Evolutionary conservation across 1,139 yeast species (phyloP), one percentile per base, ranked within the genome.

Genomic region (Magnusiomyces magnusii): DNA sequence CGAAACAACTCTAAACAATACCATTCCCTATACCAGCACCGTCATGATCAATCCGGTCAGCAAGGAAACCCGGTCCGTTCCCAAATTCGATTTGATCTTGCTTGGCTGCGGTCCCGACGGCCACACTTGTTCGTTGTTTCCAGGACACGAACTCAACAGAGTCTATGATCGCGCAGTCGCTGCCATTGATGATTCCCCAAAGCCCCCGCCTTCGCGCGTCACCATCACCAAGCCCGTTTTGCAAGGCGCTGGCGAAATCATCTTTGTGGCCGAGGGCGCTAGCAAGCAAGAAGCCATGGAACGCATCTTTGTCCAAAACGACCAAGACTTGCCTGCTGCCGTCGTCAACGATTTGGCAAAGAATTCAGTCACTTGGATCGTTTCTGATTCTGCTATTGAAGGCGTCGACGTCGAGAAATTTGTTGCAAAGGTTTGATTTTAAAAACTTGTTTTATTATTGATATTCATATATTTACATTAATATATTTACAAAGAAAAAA

Each of bases 181-280:
- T 78, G 78, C 60, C 80, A 83, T 73, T 63, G 75, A 64, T 55
- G 87, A 86, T 72, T 84, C 89, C 1, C 92, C 92, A 64, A 86
- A 86, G 72, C 90, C 87, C 25, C 92, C 92, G 39, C 87, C 90
- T 69, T 78, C 87, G 73, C 80, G 92, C 74, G 83, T 86, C 69
- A 84, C 90, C 10, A 75, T 86, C 67, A 85, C 91, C 7, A 81
- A 84, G 73, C 87, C 87, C 2, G 82, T 83, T 2, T 78, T 86
- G 67, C 78, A 76, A 61, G 75, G 72, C 36, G 85, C 87, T 23
- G 70, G 75, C 23, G 71, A 80, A 54, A 81, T 91, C 66, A 86
- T 90, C 1, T 91, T 90, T 74, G 93, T 90, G 55, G 96, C 96
- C 21, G 93, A 89, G 71, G 97, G 97, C 60, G 85, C 85, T 21